phyloP scores from a whole-genome alignment of 1,139 yeast species.

The Yamadazyma dushanensis region DNA sequence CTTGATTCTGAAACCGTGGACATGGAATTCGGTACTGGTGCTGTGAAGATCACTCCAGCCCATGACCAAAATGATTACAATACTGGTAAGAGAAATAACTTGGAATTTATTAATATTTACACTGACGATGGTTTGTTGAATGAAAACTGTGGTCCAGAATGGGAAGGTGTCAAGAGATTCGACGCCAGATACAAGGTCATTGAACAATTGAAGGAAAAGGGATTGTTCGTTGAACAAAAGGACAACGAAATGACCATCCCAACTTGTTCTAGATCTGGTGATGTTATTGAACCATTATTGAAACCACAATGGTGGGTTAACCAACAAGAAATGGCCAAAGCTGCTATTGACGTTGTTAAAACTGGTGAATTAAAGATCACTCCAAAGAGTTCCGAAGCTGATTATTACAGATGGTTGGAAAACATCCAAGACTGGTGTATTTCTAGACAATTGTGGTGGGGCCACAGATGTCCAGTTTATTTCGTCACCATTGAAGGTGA shows the following conservation, averaged over 20 bases:
- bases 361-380: constrained; percentile 77
- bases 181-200: constrained; percentile 89
- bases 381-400: constrained; percentile 89
- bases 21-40: constrained; percentile 99
- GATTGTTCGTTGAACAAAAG: constrained; percentile 76
- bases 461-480: constrained; percentile 97
- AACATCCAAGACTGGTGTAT: constrained; percentile 99
- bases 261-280: constrained; percentile 93
- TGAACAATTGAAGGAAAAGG: constrained; percentile 73
- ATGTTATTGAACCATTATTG: constrained; percentile 90
- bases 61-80: constrained; percentile 96
- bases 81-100: constrained; percentile 91
- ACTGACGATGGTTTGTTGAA: constrained; percentile 92
- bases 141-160: constrained; percentile 86
- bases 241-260: constrained; percentile 97
- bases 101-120: constrained; percentile 84
- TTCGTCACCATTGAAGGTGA: constrained; percentile 79
- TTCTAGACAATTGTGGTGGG: constrained; percentile 99
- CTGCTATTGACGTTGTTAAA: constrained; percentile 83
- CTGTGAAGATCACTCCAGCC: constrained; percentile 97
- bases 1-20: constrained; percentile 94
- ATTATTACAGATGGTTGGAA: constrained; percentile 94
- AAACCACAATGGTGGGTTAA: constrained; percentile 99
- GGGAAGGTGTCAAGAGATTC: constrained; percentile 88
- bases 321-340: constrained; percentile 86